Evolutionary conservation across 345 rosid species (phyloP).

Genomic region (Brassica cretica): DNA sequence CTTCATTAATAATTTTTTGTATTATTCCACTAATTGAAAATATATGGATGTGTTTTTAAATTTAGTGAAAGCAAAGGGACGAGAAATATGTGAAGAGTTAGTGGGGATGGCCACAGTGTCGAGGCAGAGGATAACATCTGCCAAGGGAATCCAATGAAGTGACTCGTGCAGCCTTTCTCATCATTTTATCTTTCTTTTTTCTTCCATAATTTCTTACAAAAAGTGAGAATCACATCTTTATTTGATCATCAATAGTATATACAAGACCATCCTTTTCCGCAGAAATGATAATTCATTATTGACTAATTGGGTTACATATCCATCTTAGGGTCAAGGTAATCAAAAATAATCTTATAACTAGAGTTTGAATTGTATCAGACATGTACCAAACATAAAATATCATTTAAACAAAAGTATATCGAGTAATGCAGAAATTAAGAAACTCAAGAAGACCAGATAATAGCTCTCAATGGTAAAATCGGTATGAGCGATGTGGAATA

Average conservation of each 20-base stretch:
- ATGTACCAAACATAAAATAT: background rate
- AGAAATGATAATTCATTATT: background rate
- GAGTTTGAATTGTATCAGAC: background rate
- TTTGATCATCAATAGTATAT: constrained; percentile 14
- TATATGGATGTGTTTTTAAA: background rate
- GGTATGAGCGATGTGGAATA: too few relatives aligned
- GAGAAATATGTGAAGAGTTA: constrained; percentile 38
- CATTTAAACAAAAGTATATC: background rate
- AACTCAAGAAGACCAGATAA: background rate
- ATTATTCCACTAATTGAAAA: background rate
- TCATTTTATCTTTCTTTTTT: constrained; percentile 12
- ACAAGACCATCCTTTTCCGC: background rate
- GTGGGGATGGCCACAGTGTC: constrained; percentile 46
- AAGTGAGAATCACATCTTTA: constrained; percentile 12
- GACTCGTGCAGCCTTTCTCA: constrained; percentile 72
- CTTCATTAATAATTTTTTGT: background rate
- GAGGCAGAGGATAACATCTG: constrained; percentile 40
- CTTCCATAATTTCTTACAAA: constrained; percentile 7
- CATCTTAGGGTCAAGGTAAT: background rate
- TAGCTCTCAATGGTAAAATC: too few relatives aligned
- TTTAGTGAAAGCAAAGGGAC: constrained; percentile 11
- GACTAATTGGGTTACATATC: background rate
- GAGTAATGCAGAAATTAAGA: background rate
- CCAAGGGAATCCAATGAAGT: constrained; percentile 76
- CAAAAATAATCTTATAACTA: background rate